Evolutionary conservation across 441 rosid species (phyloP).

Genomic region (Syzygium syzygioides): DNA sequence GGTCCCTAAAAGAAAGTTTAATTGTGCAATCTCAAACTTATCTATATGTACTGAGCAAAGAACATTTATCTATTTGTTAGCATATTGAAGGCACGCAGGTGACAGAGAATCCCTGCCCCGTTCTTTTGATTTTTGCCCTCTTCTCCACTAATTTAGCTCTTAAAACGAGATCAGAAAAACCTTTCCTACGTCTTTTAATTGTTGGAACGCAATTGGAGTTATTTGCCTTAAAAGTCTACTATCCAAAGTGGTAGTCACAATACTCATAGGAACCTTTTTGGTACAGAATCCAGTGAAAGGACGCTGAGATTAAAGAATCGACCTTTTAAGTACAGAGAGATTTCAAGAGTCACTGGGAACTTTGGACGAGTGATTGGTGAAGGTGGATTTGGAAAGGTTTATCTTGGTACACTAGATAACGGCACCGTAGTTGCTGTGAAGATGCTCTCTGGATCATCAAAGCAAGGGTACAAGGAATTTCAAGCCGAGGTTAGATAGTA

Average conservation of each 20-base stretch:
- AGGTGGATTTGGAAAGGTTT: not conserved
- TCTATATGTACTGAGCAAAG: not conserved
- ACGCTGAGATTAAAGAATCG: not conserved
- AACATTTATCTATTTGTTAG: too few species aligned
- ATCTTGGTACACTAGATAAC: not conserved
- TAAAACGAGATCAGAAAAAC: not conserved
- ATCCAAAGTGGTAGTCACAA: not conserved
- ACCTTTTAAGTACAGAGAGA: not conserved
- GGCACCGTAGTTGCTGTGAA: not conserved
- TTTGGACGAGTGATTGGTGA: not conserved
- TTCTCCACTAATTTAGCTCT: not conserved
- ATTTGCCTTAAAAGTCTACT: accelerated
- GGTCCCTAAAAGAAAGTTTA: not conserved
- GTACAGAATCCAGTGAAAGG: not conserved
- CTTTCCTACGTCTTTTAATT: not conserved
- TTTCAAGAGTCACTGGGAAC: not conserved
- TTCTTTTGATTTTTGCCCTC: not conserved
- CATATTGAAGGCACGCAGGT: too few species aligned
- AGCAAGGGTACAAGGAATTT: not conserved
- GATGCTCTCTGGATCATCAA: not conserved
- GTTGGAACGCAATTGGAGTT: not conserved
- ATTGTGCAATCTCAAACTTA: not conserved
- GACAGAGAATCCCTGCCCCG: not conserved
- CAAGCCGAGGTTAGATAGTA: not conserved
- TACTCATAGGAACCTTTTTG: not conserved